These are phyloP conservation scores for Echria macrotheca DNA, from an alignment of 495 filamentous ascomycete genomes.

Conservation along the genomic window DNA sequence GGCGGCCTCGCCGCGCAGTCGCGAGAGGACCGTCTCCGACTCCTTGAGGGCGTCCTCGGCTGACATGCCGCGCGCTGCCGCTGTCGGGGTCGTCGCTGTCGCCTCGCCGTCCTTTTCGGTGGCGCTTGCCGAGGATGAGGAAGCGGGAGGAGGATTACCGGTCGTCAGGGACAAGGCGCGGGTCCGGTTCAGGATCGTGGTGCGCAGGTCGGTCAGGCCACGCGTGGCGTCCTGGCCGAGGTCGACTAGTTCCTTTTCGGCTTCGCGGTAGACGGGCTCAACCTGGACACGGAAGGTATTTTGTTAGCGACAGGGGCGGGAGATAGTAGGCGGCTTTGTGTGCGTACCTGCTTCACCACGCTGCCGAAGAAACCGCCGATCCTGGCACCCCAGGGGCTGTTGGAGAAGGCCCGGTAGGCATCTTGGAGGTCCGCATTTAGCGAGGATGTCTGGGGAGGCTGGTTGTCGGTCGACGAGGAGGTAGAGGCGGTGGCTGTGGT, in stretches of 20 bases:
- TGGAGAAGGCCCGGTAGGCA: conserved; percentile 88
- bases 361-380: conserved; percentile 85
- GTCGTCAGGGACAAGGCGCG: conserved; percentile 64
- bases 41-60: conserved; percentile 54
- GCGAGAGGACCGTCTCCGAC: conserved; percentile 73
- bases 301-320: background rate
- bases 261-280: conserved; percentile 78
- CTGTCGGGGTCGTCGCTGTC: conserved; percentile 36
- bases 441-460: conserved; percentile 48
- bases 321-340: conserved; percentile 3
- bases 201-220: conserved; percentile 69
- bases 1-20: conserved; percentile 73
- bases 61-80: conserved; percentile 28
- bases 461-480: conserved; percentile 32
- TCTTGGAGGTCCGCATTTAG: conserved; percentile 89
- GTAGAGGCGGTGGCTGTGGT: conserved; percentile 21
- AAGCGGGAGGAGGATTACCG: conserved; percentile 14
- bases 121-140: conserved; percentile 9
- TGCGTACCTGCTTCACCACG: conserved; percentile 75
- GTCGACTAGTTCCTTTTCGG: conserved; percentile 70
- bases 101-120: conserved; percentile 16
- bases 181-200: conserved; percentile 64
- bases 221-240: conserved; percentile 77
- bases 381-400: conserved; percentile 81
- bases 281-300: conserved; percentile 46